A percentile compares a stretch with the other conserved stretches of the same genome.
Evolutionary conservation across 805 yeast species (phyloP).

Genomic region (Blastobotrys terrestris): DNA sequence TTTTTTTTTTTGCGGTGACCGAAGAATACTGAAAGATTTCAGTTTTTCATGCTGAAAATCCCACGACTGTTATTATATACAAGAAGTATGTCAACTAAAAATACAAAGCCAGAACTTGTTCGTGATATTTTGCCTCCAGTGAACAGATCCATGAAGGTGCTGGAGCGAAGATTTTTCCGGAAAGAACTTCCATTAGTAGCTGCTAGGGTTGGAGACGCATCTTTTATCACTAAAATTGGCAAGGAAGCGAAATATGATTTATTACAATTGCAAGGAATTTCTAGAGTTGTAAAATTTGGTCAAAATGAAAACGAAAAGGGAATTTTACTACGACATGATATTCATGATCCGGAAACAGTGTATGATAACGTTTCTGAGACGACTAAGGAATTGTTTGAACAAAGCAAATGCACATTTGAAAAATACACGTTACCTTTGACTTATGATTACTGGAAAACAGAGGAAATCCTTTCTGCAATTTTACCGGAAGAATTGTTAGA

Average conservation of each 20-base stretch:
- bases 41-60: neutral
- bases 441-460: slow-evolving; percentile 83
- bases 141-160: slow-evolving; percentile 52
- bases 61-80: neutral
- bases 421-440: slow-evolving; percentile 53
- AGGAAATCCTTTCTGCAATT: slow-evolving; percentile 72
- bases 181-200: slow-evolving; percentile 55
- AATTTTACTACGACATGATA: slow-evolving; percentile 53
- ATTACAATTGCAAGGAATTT: slow-evolving; percentile 62
- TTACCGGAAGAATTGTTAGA: slow-evolving; percentile 64
- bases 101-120: neutral
- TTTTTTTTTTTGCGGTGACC: neutral
- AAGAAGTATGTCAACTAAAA: neutral
- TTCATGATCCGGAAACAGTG: slow-evolving; percentile 37
- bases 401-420: slow-evolving; percentile 40
- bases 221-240: slow-evolving; percentile 52
- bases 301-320: slow-evolving; percentile 36
- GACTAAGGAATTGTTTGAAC: slow-evolving; percentile 42
- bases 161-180: slow-evolving; percentile 63
- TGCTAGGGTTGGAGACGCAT: slow-evolving; percentile 64
- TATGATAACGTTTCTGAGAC: slow-evolving; percentile 35
- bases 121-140: slow-evolving; percentile 50
- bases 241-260: slow-evolving; percentile 53
- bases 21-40: neutral
- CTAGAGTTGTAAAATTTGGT: slow-evolving; percentile 52